Evolutionary conservation across 192 early-diverging fungal species (phyloP).

Genomic region (Rhizoclosmatium sp.): DNA sequence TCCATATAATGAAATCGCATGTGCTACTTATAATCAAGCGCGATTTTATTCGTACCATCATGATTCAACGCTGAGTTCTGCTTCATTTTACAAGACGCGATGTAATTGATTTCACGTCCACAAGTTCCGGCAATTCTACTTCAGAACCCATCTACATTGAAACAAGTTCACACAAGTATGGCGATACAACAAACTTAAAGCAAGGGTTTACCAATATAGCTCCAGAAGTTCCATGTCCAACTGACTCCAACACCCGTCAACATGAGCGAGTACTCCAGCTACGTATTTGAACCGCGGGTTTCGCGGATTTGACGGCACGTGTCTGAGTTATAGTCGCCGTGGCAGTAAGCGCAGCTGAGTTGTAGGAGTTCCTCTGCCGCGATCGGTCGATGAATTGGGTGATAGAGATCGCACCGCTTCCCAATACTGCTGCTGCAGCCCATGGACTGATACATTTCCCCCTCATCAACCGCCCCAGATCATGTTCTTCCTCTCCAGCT

Average conservation of each 20-base stretch:
- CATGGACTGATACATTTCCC: neutral
- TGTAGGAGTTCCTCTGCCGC: too few relatives aligned
- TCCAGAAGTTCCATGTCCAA: constrained; percentile 94
- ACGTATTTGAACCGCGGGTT: too few relatives aligned
- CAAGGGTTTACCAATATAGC: constrained; percentile 76
- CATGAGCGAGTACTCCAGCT: constrained; percentile 86
- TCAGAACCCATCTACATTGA: constrained; percentile 79
- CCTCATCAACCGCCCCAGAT: too few relatives aligned
- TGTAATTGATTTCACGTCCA: constrained; percentile 83
- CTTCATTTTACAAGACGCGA: constrained; percentile 79
- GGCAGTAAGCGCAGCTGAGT: too few relatives aligned
- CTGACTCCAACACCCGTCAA: constrained; percentile 93
- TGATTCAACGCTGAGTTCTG: constrained; percentile 74
- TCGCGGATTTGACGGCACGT: too few relatives aligned
- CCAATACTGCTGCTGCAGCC: too few relatives aligned
- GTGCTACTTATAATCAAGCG: constrained; percentile 83
- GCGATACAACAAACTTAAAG: neutral
- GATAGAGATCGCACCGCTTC: too few relatives aligned
- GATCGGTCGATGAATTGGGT: too few relatives aligned
- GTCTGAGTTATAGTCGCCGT: too few relatives aligned
- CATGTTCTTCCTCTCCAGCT: too few relatives aligned
- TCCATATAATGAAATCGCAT: constrained; percentile 90
- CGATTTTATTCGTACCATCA: constrained; percentile 76
- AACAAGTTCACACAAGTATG: neutral
- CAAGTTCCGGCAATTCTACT: constrained; percentile 73